Conservation (phyloP, 1,284 basidiomycete genomes). For the Apiotrichum laibachii region DNA sequence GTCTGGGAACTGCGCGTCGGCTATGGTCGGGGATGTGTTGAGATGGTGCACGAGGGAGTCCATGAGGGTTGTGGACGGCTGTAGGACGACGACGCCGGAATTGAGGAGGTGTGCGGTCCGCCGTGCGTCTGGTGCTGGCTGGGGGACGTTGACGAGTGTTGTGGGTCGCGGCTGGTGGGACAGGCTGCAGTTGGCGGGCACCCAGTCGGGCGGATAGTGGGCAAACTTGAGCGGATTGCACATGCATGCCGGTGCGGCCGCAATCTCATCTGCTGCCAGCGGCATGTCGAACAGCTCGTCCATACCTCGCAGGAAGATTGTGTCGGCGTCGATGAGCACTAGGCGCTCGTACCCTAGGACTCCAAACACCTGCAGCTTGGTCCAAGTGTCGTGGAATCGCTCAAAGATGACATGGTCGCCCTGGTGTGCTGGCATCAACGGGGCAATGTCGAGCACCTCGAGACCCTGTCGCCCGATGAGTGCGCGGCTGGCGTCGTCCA, state of each 20-base stretch:
- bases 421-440: slow-evolving; percentile 60
- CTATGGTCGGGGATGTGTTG: slow-evolving; percentile 64
- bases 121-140: slow-evolving; percentile 58
- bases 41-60: slow-evolving; percentile 62
- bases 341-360: slow-evolving; percentile 74
- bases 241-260: slow-evolving; percentile 82
- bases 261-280: slow-evolving; percentile 69
- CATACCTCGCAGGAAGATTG: slow-evolving; percentile 83
- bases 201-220: slow-evolving; percentile 88
- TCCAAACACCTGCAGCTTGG: slow-evolving; percentile 78
- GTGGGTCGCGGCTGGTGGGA: slow-evolving; percentile 62
- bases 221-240: slow-evolving; percentile 82
- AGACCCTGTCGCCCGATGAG: slow-evolving; percentile 62
- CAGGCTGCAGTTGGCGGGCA: slow-evolving; percentile 82
- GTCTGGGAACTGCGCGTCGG: slow-evolving; percentile 78
- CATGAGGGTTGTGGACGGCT: slow-evolving; percentile 60
- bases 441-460: slow-evolving; percentile 60
- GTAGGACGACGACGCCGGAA: slow-evolving; percentile 80
- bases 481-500: slow-evolving; percentile 59
- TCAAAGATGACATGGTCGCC: slow-evolving; percentile 39
- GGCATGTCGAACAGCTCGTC: slow-evolving; percentile 81
- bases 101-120: slow-evolving; percentile 78
- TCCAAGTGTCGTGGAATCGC: slow-evolving; percentile 84
- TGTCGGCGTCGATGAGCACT: slow-evolving; percentile 84
- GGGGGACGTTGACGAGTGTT: slow-evolving; percentile 50